Base-by-base conservation (phyloP, 2,329 filamentous ascomycete species). In the Cladosporium sp. region DNA sequence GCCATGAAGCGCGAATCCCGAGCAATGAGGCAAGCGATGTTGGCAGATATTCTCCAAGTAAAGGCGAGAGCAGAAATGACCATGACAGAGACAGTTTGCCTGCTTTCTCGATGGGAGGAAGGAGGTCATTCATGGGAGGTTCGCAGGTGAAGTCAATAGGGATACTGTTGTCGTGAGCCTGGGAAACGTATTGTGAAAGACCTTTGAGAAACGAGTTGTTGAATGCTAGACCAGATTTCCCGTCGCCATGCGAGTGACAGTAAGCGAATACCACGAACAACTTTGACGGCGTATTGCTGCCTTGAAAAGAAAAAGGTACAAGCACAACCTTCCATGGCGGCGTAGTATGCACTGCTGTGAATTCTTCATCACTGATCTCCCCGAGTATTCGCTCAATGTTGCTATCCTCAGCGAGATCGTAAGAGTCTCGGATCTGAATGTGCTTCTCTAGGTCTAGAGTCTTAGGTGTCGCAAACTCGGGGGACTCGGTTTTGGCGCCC, bases 271-370 rank as follows among this genome's bases (percentile, higher is more conserved):
- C 61, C 6, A 74, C 35, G 6, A 50, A 43, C 8, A 60, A 55
- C 22, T 36, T 48, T 15, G 32, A n/a, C 11, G 36, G 18, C 13
- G 29, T 19, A 19, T 38, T 13, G 38, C 19, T 7, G 12, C 12
- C 4, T 15, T 18, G 16, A 12, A 2, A 11, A 16, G n/a, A n/a
- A 16, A 46, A 16, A 8, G 65, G 66, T 4, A 67, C 49, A 5
- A 74, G 61, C 27, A 68, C 58, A n/a, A 75, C 63, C 33, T 64
- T 65, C 74, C 74, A 77, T 18, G 70, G 69, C 5, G 73, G 73
- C 0, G 61, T 56, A 3, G 39, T 49, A 18, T 54, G 53, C 18
- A 53, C 15, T n/a, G 57, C 51, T 3, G 54, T 46, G 46, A 68
- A 65, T 6, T 64, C 62, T 7, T 62, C 57, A 47, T 72, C 68